Percentiles rank a stretch among this genome's conserved stretches.
Evolutionary conservation across 192 early-diverging fungal genomes (phyloP).

Genomic region (Geranomyces michiganensis): DNA sequence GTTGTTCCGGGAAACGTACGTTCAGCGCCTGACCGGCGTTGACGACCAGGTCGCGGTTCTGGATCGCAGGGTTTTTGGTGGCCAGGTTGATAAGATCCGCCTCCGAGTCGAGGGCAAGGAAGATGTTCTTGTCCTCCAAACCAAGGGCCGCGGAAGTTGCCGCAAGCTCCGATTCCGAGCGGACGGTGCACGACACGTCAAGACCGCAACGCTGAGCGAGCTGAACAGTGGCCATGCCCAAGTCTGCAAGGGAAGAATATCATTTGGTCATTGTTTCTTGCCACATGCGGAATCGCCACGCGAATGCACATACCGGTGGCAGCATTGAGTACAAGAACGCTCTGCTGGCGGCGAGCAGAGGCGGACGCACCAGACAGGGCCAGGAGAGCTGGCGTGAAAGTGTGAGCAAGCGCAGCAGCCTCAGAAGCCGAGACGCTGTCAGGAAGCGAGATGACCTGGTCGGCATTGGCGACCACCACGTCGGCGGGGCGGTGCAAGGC

Average conservation of each 20-base stretch:
- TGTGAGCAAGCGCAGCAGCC: too few relatives aligned
- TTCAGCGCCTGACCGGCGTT: neutral
- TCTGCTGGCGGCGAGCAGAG: too few relatives aligned
- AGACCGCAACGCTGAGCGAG: constrained; percentile 1
- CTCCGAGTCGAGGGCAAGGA: neutral
- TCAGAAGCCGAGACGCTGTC: too few relatives aligned
- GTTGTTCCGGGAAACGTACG: neutral
- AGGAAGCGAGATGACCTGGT: too few relatives aligned
- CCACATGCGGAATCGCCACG: too few relatives aligned
- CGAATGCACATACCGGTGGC: too few relatives aligned
- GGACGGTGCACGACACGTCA: constrained; percentile 14
- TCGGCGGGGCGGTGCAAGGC: too few relatives aligned
- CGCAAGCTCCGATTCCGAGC: neutral
- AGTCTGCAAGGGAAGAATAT: neutral
- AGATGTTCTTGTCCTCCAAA: neutral
- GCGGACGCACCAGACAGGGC: too few relatives aligned
- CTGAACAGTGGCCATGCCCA: constrained; percentile 2
- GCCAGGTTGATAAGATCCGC: neutral
- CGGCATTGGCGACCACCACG: too few relatives aligned
- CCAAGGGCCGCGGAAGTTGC: neutral
- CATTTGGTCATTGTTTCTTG: too few relatives aligned
- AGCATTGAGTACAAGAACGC: too few relatives aligned
- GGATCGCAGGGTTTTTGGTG: neutral
- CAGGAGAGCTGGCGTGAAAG: too few relatives aligned
- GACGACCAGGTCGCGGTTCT: constrained; percentile 9